Evolutionary conservation across 257 asterid species (phyloP), one percentile per base, ranked within the genome.

Genomic region (Nicotiana obtusifolia): DNA sequence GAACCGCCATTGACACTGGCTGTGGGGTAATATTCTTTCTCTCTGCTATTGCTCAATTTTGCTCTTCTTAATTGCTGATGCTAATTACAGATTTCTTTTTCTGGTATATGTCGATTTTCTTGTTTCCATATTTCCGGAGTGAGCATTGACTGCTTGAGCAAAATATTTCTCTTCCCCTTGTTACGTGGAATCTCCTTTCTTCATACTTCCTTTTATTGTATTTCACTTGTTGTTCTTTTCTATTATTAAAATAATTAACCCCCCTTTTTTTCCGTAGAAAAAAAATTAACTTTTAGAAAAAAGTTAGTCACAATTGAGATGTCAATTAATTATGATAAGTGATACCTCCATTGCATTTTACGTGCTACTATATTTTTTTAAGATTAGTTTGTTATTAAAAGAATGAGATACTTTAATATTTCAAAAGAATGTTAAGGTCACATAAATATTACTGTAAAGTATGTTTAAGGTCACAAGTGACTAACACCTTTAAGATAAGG

Each of bases 1-100:
- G 86, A 64, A 84, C 86, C 7, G 84, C 86, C 54, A 66, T 84
- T 81, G 86, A 84, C 53, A 84, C 86, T 66, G 86, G 86, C 56
- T 84, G 86, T 73, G 84, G 86, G 78, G 86, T 84, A 84, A 71
- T 15, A 26, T 9, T 82, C 28, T 64, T 44, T 73, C 28, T 33
- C 26, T 33, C 35, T 22, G 13, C 19, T 5, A 10, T 64, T 24
- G 2, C 2, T 64, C 35, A 20, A 10, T 64, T 20, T n/a, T n/a
- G n/a, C n/a, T n/a, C 28, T 19, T n/a, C 26, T n/a, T 59, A 57
- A 57, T 17, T 57, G 5, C 5, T 59, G 13, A 41, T 41, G 28
- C 64, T 59, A 59, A 59, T 59, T n/a, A n/a, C 64, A 19, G 26
- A 17, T 8, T n/a, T 7, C 8, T 57, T 57, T 19, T 2, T 3